Base-by-base conservation (phyloP, 371 early-diverging fungal species). In the Mortierella sp. region DNA sequence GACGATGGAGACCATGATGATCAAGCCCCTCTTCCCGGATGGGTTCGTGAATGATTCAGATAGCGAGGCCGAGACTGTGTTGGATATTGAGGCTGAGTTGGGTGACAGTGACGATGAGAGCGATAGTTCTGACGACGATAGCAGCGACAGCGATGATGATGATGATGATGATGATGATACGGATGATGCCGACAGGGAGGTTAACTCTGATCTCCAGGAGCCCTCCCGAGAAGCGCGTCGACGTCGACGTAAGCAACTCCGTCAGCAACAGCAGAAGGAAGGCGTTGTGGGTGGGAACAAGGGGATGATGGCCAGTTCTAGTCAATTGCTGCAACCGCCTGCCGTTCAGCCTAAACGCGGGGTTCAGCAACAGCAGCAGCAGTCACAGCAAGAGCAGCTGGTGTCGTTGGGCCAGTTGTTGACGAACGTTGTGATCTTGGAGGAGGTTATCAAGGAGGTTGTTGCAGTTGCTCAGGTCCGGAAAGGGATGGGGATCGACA, bases 371-470 rank as follows among this genome's bases (percentile, higher is more conserved):
- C n/a, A n/a, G n/a, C 55, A 55, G n/a, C 55, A 54, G 54, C 83
- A 7, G 14, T 56, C 24, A n/a, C 48, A 21, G 3, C 54, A 87
- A 81, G 90, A 88, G 72, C 93, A 89, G 12, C 87, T 89, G 78
- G 93, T 91, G 75, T 88, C 89, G 3, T 76, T 96, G 29, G 91
- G 93, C n/a, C 93, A 93, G 84, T 79, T 96, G 38, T 84, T 96
- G 14, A 97, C 96, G 82, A 98, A 98, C 87, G 95, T 97, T 14
- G 93, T 98, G 21, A 95, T 97, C 48, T 78, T 98, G 72, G 96
- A 98, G 80, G 98, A 98, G 89, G 91, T 93, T 7, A 93, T 96
- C 49, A 98, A 98, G 85, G 98, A 98, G 84, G 86, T 97, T n/a
- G 91, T 98, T 6, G 96, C 97, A 16, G 89, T 95, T 41, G 89